These are phyloP conservation scores for Eutrema heterophyllum DNA, from an alignment of 345 rosid genomes.

Conservation along the genomic window DNA sequence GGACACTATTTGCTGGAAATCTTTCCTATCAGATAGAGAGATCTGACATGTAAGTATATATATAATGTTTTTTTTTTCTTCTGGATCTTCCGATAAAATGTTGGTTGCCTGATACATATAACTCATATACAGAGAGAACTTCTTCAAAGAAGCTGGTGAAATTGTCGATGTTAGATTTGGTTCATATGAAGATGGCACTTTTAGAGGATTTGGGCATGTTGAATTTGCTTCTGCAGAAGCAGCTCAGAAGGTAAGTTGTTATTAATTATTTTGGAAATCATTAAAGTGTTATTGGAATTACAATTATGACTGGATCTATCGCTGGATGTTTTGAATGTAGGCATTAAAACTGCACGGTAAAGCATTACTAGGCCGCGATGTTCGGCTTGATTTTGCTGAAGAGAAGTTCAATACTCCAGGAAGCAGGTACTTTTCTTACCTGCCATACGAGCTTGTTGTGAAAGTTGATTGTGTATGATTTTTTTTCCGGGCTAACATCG, in stretches of 20 bases:
- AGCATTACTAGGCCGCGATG: slow-evolving; percentile 37
- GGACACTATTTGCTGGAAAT: slow-evolving; percentile 66
- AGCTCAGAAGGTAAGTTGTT: slow-evolving; percentile 49
- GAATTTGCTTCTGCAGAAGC: slow-evolving; percentile 69
- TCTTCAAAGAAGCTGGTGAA: slow-evolving; percentile 70
- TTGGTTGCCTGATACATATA: not conserved
- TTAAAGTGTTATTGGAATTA: not conserved
- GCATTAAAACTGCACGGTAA: slow-evolving; percentile 57
- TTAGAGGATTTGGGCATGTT: slow-evolving; percentile 74
- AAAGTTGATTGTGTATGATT: not conserved
- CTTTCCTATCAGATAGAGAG: slow-evolving; percentile 44
- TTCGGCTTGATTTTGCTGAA: slow-evolving; percentile 57
- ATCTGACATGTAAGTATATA: slow-evolving; percentile 53
- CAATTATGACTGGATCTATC: not conserved
- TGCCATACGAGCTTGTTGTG: not conserved
- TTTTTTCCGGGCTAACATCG: not conserved
- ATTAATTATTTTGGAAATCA: not conserved
- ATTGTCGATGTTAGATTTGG: slow-evolving; percentile 65
- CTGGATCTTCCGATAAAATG: not conserved
- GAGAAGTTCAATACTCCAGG: slow-evolving; percentile 52
- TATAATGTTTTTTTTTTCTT: not conserved
- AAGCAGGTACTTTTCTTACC: slow-evolving; percentile 39
- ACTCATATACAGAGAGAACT: slow-evolving; percentile 45
- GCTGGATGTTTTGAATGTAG: slow-evolving; percentile 31
- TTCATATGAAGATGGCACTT: slow-evolving; percentile 37